Evolutionary conservation across 2,329 filamentous ascomycete genomes (phyloP), one percentile per base, ranked within the genome.

Genomic region (Verticillium zaregamsianum): DNA sequence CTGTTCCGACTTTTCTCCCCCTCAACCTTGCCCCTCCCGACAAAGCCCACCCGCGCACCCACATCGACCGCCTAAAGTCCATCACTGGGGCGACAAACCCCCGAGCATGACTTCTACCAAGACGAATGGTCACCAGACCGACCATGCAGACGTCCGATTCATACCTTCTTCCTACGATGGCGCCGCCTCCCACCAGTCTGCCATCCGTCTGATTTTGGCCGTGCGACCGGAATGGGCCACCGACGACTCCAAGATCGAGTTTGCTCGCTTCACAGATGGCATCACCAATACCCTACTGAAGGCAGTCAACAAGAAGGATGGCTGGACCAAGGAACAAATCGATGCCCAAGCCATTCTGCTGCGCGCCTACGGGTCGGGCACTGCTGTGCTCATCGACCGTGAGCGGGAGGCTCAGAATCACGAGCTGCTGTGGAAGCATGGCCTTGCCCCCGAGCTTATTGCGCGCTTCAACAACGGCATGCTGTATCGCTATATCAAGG

Each of bases 391-490:
- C 69, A 99, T 99, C 77, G 95, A 99, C 79, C 90, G 95, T 68
- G 91, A 97, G 79, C 89, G 94, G 83, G 88, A 86, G 82, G 85
- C 83, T 1, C 82, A 87, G 69, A 89, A 89, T 73, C 95, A 99
- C 77, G 93, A 93, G 73, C 84, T 97, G 62, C 88, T 98, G 65
- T 92, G 93, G 78, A 86, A 86, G 68, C 82, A 93, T 70, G 87
- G 88, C 69, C 88, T 99, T 60, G 95, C 95, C 23, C 95, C 95
- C 40, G 82, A 90, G 64, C 83, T 99, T 59, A 85, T 98, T 63
- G 95, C 93, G 60, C 90, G 93, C 67, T 99, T 99, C 81, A 84
- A 93, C 70, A 99, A 99, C 73, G 95, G 95, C 68, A 91, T 99
- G 79, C 85, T 99, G 71, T 99, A 99, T 80, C 88, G 90, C 68